A percentile compares a stretch with the other conserved stretches of the same genome.
Conservation (phyloP, 495 filamentous ascomycete genomes). For the Rusavskia elegans region DNA sequence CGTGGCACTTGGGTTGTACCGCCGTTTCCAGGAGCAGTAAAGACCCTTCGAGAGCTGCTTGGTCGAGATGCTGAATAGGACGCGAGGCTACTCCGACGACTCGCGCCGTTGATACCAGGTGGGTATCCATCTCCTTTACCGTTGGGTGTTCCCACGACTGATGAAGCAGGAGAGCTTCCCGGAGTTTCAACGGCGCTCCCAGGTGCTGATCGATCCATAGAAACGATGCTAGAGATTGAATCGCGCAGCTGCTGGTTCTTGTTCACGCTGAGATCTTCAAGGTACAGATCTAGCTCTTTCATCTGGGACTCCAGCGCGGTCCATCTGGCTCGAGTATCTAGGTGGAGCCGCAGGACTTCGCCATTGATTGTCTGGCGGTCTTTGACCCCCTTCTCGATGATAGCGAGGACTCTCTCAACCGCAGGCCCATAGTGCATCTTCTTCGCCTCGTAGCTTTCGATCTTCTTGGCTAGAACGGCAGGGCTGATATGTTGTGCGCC, state of each 20-base stretch:
- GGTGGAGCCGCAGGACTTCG: slow-evolving; percentile 71
- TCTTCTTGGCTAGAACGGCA: slow-evolving; percentile 51
- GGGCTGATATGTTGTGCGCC: slow-evolving; percentile 55
- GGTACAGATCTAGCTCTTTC: slow-evolving; percentile 50
- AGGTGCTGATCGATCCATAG: slow-evolving; percentile 64
- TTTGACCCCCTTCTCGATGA: slow-evolving; percentile 84
- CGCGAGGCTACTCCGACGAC: slow-evolving; percentile 34
- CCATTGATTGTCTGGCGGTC: slow-evolving; percentile 89
- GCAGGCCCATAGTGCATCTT: slow-evolving; percentile 90
- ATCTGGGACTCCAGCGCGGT: slow-evolving; percentile 60
- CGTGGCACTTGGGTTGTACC: slow-evolving; percentile 26
- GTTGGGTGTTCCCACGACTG: slow-evolving; percentile 44
- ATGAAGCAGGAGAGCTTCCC: slow-evolving; percentile 83
- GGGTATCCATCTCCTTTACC: slow-evolving; percentile 22
- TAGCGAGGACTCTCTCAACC: slow-evolving; percentile 73
- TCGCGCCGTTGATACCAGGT: slow-evolving; percentile 26
- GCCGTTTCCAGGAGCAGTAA: slow-evolving; percentile 21
- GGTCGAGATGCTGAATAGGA: slow-evolving; percentile 28
- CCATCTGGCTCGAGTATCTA: slow-evolving; percentile 67
- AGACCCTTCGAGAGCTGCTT: slow-evolving; percentile 21
- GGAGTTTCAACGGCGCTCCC: slow-evolving; percentile 57
- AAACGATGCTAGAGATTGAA: slow-evolving; percentile 82
- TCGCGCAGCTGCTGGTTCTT: slow-evolving; percentile 65
- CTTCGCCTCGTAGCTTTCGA: slow-evolving; percentile 90
- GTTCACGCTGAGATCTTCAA: slow-evolving; percentile 58